Percentiles rank a stretch among this genome's conserved stretches.
Conservation (phyloP, 1,284 basidiomycete species). For the Sutorius eximius region DNA sequence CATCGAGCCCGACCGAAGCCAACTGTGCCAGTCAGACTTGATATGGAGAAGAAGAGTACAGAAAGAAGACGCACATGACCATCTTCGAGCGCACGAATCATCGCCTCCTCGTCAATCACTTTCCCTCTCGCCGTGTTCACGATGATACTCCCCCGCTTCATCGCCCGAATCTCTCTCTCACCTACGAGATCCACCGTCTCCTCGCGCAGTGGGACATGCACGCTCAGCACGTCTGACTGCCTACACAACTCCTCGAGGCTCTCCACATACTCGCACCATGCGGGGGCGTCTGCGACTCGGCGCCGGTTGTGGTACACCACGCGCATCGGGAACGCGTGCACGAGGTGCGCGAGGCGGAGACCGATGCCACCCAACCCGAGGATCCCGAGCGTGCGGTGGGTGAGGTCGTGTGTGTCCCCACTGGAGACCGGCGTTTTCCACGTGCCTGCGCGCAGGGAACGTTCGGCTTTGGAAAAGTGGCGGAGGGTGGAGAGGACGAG, state of each 20-base stretch:
- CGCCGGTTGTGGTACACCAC: conserved; percentile 80
- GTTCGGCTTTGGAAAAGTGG: conserved; percentile 74
- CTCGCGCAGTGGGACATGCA: conserved; percentile 69
- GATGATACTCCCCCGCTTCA: conserved; percentile 82
- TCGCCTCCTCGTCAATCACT: conserved; percentile 84
- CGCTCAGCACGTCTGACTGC: conserved; percentile 79
- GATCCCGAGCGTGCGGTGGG: conserved; percentile 78
- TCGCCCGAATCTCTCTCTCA: conserved; percentile 72
- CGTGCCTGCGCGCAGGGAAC: conserved; percentile 54
- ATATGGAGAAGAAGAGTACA: background rate
- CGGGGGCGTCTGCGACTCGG: conserved; percentile 57
- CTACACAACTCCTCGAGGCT: conserved; percentile 72
- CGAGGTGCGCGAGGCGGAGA: conserved; percentile 64
- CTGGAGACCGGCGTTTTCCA: conserved; percentile 59
- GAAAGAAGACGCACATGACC: conserved; percentile 59
- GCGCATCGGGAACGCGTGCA: conserved; percentile 81
- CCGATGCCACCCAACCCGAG: conserved; percentile 93
- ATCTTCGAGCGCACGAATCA: conserved; percentile 81
- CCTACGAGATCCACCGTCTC: conserved; percentile 80
- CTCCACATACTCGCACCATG: conserved; percentile 75
- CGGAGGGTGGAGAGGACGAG: conserved; percentile 84
- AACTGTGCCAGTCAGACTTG: conserved; percentile 49
- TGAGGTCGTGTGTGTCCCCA: conserved; percentile 66
- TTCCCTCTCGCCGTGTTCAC: conserved; percentile 91
- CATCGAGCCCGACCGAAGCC: conserved; percentile 83